These are phyloP conservation scores for Tylopilus sp. DNA, from an alignment of 768 basidiomycete species.

Conservation along the genomic window DNA sequence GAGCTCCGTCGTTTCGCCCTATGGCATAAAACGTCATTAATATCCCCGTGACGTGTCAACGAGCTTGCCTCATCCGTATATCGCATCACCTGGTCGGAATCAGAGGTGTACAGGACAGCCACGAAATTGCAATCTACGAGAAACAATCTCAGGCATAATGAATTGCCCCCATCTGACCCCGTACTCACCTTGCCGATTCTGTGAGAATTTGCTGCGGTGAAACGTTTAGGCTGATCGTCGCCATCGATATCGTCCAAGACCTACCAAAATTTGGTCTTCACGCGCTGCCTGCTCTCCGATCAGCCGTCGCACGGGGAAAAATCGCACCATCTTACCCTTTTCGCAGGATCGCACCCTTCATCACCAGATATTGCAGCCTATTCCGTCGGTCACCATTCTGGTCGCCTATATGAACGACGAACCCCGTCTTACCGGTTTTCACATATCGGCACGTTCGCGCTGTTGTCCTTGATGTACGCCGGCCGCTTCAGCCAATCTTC, in stretches of 20 bases:
- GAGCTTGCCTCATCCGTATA: conserved; percentile 71
- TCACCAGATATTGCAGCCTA: conserved; percentile 84
- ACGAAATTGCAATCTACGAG: conserved; percentile 69
- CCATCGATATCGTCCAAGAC: conserved; percentile 19
- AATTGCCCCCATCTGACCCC: conserved; percentile 9
- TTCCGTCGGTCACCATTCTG: conserved; percentile 19
- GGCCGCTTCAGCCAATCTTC: conserved; percentile 86
- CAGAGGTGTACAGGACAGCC: conserved; percentile 78
- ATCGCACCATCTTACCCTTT: conserved; percentile 62
- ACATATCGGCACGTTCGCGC: conserved; percentile 73
- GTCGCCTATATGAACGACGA: conserved; percentile 6
- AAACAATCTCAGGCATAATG: conserved; percentile 1
- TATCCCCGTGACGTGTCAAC: conserved; percentile 14
- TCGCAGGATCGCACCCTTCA: conserved; percentile 81
- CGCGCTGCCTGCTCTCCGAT: conserved; percentile 55
- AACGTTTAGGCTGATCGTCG: conserved; percentile 9
- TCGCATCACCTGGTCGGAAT: conserved; percentile 70
- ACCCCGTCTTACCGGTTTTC: conserved; percentile 65
- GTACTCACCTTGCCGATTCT: conserved; percentile 48
- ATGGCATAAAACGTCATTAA: conserved; percentile 24
- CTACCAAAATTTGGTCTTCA: conserved; percentile 82
- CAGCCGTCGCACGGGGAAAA: conserved; percentile 18
- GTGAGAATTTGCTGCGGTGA: conserved; percentile 64
- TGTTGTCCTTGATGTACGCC: conserved; percentile 76
- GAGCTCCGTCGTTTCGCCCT: conserved; percentile 68